Percentiles rank a stretch among this genome's conserved stretches.
Conservation (phyloP, 2,329 filamentous ascomycete genomes). For the Fusarium armeniacum region DNA sequence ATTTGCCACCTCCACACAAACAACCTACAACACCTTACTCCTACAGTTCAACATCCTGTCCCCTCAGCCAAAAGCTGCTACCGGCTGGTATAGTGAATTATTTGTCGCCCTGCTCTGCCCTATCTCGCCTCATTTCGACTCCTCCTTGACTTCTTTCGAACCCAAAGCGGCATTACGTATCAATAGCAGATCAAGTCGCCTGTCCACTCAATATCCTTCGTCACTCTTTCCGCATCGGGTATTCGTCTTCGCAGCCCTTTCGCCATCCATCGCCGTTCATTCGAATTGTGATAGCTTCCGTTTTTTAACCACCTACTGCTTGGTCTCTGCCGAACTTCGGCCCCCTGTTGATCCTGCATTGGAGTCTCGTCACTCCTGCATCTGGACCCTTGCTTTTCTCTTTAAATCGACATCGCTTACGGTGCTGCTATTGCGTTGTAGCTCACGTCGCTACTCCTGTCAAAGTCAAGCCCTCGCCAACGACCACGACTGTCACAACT, state of each 20-base stretch:
- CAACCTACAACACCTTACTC: constrained; percentile 16
- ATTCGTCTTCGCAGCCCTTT: constrained; percentile 12
- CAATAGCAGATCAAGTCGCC: constrained; percentile 18
- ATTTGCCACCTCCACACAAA: constrained; percentile 49
- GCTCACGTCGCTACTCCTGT: constrained; percentile 12
- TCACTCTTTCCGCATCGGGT: constrained; percentile 35
- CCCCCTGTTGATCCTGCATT: constrained; percentile 32
- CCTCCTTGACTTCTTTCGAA: constrained; percentile 11
- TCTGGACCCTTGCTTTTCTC: constrained; percentile 5
- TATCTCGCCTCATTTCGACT: constrained; percentile 12
- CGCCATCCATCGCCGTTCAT: constrained; percentile 12
- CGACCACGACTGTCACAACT: constrained; percentile 18
- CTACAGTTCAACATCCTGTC: constrained; percentile 11
- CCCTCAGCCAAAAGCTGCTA: constrained; percentile 26
- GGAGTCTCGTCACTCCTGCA: constrained; percentile 7
- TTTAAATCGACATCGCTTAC: not conserved
- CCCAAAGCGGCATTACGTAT: constrained; percentile 11
- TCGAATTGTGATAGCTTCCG: constrained; percentile 26
- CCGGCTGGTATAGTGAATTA: constrained; percentile 17
- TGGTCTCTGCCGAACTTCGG: constrained; percentile 1
- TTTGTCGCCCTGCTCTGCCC: constrained; percentile 7
- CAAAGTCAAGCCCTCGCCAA: constrained; percentile 24
- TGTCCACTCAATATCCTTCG: constrained; percentile 22
- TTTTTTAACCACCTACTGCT: constrained; percentile 19
- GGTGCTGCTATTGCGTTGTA: constrained; percentile 11